A percentile compares a stretch with the other conserved stretches of the same genome.
Conservation (phyloP, 148 eudicot genomes). For the Cornus suecica region DNA sequence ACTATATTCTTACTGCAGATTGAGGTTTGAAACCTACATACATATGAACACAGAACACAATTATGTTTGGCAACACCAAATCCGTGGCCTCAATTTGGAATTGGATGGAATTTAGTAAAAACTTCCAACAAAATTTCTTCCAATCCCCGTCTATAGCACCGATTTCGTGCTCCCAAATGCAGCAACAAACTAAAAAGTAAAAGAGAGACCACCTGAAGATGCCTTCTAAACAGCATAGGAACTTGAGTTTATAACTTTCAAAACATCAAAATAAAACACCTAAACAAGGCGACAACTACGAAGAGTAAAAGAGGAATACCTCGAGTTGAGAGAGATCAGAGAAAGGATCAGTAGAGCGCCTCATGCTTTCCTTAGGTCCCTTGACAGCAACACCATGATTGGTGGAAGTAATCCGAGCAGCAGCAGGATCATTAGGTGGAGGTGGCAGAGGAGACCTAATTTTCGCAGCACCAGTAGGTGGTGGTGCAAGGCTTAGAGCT, state of each 20-base stretch:
- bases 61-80: no score
- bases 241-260: background rate
- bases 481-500: constrained; percentile 68
- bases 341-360: constrained; percentile 52
- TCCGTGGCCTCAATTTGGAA: no score
- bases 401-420: constrained; percentile 54
- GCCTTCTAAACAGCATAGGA: background rate
- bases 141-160: no score
- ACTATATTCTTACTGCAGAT: no score
- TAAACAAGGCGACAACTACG: background rate
- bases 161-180: no score
- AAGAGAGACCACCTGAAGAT: background rate
- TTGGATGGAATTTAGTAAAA: no score
- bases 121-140: no score
- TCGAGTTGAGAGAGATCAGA: constrained; percentile 87
- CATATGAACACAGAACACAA: no score
- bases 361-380: constrained; percentile 32
- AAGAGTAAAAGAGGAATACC: constrained; percentile 37
- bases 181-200: no score
- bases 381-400: constrained; percentile 28
- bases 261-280: background rate
- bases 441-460: constrained; percentile 87
- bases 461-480: constrained; percentile 62
- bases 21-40: no score
- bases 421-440: constrained; percentile 95